Base-by-base conservation (phyloP, 2,329 filamentous ascomycete species). In the Chaetomium strumarium region DNA sequence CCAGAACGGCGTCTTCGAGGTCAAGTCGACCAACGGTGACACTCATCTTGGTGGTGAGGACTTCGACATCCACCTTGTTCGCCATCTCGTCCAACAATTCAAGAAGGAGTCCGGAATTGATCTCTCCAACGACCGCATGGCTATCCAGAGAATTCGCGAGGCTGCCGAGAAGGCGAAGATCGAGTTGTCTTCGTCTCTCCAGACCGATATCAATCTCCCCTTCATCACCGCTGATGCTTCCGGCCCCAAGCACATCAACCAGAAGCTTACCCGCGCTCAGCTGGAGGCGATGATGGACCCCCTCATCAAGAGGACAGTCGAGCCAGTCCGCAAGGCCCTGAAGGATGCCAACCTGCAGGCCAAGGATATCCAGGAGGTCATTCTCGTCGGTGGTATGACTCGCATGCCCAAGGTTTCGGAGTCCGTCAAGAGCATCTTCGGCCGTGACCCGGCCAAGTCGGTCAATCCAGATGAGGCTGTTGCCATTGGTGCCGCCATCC, bases 151-250 rank as follows among this genome's bases (percentile, higher is more conserved):
- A 84, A 96, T 97, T 72, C 91, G 92, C 76, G 92, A 96, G 79
- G 92, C 91, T 63, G 90, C 91, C 63, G 92, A 97, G 83, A 96
- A 96, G 85, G 92, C 92, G 70, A 97, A 97, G 89, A 96, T 96
- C 67, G 92, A 96, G 78, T 80, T 97, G 63, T 97, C 92, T 12
- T 96, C 91, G 33, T 91, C 91, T 53, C 83, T 91, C 63, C 89
- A 95, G 74, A 97, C 92, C 63, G 92, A 96, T 68, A 96, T 97
- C 77, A 96, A 95, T 81, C 84, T 97, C 68, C 92, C 92, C 62
- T 97, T 97, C 83, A 96, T 97, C 75, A 96, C 91, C 70, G 92
- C 92, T 66, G 91, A 96, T 70, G 82, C 91, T 57, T 93, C 88
- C 54, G 93, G 92, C 65, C 92, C 92, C 63, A 96, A 96, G 83